phyloP scores from a whole-genome alignment of 2,329 filamentous ascomycete species.

The Domatiomyces globalis region DNA sequence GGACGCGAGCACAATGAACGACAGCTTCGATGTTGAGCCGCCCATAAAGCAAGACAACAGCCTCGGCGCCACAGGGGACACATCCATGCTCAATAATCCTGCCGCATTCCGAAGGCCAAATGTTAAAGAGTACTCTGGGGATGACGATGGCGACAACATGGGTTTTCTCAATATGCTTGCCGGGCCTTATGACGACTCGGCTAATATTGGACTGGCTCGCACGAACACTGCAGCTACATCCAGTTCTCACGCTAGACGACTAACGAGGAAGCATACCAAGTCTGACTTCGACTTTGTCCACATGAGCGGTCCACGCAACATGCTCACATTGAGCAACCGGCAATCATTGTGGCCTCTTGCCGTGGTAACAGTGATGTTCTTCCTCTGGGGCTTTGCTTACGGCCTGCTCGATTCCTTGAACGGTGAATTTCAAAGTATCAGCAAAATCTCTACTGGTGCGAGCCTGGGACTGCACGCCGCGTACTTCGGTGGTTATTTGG shows the following conservation, averaged over 20 bases:
- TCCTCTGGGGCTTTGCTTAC: conserved; percentile 84
- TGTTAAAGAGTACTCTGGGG: conserved; percentile 13
- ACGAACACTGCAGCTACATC: not conserved
- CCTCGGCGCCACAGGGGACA: conserved; percentile 3
- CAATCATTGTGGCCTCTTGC: conserved; percentile 45
- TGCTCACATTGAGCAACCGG: conserved; percentile 42
- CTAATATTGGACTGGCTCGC: not conserved
- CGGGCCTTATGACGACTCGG: conserved; percentile 6
- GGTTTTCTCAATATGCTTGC: conserved; percentile 19
- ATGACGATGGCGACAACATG: conserved; percentile 16
- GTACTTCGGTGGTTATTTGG: conserved; percentile 46
- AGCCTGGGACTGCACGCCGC: conserved; percentile 42
- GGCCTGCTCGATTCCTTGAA: conserved; percentile 75
- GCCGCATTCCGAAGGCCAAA: conserved; percentile 13
- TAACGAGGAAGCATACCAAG: conserved; percentile 20
- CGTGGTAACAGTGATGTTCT: conserved; percentile 65
- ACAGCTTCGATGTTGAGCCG: conserved; percentile 14
- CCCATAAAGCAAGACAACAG: not conserved
- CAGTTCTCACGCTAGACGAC: conserved; percentile 9
- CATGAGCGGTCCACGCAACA: conserved; percentile 41
- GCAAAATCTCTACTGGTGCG: conserved; percentile 33
- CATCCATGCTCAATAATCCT: conserved; percentile 16
- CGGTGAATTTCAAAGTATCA: conserved; percentile 41
- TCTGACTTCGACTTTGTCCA: conserved; percentile 50
- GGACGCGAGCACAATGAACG: conserved; percentile 23